Percentiles rank a stretch among this genome's conserved stretches.
phyloP scores from a whole-genome alignment of 331 rosid genomes.

The Prunus yedoensis region DNA sequence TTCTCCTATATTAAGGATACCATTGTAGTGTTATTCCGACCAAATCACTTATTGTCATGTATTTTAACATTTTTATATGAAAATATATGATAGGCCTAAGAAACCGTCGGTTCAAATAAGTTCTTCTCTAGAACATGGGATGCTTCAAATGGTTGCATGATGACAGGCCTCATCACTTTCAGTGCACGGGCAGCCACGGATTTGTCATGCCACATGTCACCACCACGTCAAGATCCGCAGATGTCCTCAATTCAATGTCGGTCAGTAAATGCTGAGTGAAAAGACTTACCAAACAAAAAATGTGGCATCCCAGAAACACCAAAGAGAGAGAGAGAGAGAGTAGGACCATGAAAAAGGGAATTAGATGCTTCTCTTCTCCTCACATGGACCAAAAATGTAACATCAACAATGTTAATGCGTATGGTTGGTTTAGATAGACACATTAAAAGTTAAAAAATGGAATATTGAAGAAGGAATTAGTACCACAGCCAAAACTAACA shows the following conservation, averaged over 20 bases:
- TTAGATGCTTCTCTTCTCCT: conserved; percentile 18
- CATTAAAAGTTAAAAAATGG: background rate
- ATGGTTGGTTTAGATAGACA: conserved; percentile 12
- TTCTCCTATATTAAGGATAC: too few species aligned
- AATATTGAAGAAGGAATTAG: background rate
- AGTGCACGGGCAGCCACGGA: background rate
- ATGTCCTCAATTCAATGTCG: conserved; percentile 4
- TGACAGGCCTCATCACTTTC: background rate
- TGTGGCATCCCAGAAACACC: conserved; percentile 6
- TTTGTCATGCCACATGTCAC: conserved; percentile 1
- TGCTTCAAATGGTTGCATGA: background rate
- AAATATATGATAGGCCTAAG: too few species aligned
- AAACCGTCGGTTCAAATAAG: too few species aligned
- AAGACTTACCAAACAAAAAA: background rate
- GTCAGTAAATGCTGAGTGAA: background rate
- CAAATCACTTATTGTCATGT: background rate
- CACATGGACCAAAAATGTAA: conserved; percentile 25
- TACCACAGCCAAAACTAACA: too few species aligned
- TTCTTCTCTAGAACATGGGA: conserved; percentile 12
- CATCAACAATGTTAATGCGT: conserved; percentile 11
- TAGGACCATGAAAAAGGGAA: conserved; percentile 23
- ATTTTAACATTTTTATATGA: too few species aligned
- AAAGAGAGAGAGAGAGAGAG: background rate
- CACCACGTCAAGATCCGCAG: background rate
- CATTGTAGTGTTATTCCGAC: background rate